These are phyloP conservation scores for Phaeophleospora eucalypticola DNA, from an alignment of 2,329 filamentous ascomycete species.

Conservation along the genomic window DNA sequence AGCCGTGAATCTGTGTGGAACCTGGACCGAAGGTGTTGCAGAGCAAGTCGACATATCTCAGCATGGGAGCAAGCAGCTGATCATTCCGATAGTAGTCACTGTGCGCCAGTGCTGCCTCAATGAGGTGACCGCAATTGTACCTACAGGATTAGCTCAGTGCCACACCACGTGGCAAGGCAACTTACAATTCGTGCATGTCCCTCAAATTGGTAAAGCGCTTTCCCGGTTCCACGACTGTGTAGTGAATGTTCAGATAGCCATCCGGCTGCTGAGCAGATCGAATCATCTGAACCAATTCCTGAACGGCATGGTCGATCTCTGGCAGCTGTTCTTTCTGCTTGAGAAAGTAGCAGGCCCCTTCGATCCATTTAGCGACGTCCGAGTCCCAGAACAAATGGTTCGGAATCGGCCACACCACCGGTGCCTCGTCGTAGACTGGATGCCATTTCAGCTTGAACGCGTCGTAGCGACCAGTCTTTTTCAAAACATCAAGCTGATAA, in stretches of 20 bases:
- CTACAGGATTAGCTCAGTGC: constrained; percentile 27
- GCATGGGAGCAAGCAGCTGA: constrained; percentile 49
- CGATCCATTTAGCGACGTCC: constrained; percentile 59
- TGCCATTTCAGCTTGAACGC: constrained; percentile 58
- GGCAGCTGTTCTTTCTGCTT: constrained; percentile 39
- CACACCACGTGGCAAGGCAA: constrained; percentile 6
- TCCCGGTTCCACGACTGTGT: constrained; percentile 54
- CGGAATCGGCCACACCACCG: constrained; percentile 53
- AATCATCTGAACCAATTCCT: constrained; percentile 58
- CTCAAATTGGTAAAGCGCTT: constrained; percentile 56
- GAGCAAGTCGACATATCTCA: constrained; percentile 54
- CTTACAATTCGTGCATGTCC: constrained; percentile 59
- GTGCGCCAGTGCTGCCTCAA: constrained; percentile 58
- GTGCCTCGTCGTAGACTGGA: constrained; percentile 49
- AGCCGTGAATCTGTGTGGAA: constrained; percentile 51
- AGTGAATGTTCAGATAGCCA: constrained; percentile 62
- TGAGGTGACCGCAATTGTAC: constrained; percentile 59
- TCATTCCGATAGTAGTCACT: constrained; percentile 50
- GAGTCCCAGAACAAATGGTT: constrained; percentile 59
- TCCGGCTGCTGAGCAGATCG: constrained; percentile 54
- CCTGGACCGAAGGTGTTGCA: constrained; percentile 50
- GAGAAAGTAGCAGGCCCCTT: constrained; percentile 58
- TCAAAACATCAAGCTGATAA: constrained; percentile 52
- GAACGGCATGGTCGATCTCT: constrained; percentile 49
- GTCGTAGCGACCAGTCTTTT: constrained; percentile 50